Conservation (phyloP, 73 alveolate species). For the Diophrys sp. region DNA sequence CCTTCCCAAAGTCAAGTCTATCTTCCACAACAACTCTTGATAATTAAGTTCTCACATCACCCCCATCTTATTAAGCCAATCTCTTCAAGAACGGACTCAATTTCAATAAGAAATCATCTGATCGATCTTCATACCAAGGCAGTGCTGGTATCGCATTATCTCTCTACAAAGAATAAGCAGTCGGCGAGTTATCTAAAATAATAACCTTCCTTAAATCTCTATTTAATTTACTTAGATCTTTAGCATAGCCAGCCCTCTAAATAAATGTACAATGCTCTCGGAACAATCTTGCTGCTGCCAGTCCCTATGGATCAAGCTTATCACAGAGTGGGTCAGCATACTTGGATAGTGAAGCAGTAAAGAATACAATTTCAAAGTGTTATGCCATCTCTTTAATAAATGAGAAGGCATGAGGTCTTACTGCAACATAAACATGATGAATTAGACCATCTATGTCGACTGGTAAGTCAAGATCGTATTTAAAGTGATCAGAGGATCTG, state of each 20-base stretch:
- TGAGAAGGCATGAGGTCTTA: slow-evolving; percentile 48
- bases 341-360: slow-evolving; percentile 46
- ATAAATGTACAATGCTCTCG: slow-evolving; percentile 75
- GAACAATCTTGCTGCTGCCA: slow-evolving; percentile 38
- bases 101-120: neutral
- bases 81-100: neutral
- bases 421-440: slow-evolving; percentile 38
- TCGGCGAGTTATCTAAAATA: slow-evolving; percentile 11
- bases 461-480: slow-evolving; percentile 40
- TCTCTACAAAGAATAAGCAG: neutral
- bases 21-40: neutral
- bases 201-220: neutral
- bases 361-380: slow-evolving; percentile 50
- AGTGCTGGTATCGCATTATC: slow-evolving; percentile 13
- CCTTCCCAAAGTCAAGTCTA: neutral
- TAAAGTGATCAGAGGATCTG: neutral
- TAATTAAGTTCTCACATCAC: neutral
- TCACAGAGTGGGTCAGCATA: slow-evolving; percentile 81
- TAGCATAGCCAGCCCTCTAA: slow-evolving; percentile 37
- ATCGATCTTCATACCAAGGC: neutral
- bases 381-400: slow-evolving; percentile 29
- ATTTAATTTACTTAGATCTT: neutral
- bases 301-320: slow-evolving; percentile 54
- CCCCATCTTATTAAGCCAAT: neutral
- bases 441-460: slow-evolving; percentile 49